Percentiles rank a stretch among this genome's conserved stretches.
These are phyloP conservation scores for Candida sanyiensis DNA, from an alignment of 805 yeast genomes.

Conservation along the genomic window DNA sequence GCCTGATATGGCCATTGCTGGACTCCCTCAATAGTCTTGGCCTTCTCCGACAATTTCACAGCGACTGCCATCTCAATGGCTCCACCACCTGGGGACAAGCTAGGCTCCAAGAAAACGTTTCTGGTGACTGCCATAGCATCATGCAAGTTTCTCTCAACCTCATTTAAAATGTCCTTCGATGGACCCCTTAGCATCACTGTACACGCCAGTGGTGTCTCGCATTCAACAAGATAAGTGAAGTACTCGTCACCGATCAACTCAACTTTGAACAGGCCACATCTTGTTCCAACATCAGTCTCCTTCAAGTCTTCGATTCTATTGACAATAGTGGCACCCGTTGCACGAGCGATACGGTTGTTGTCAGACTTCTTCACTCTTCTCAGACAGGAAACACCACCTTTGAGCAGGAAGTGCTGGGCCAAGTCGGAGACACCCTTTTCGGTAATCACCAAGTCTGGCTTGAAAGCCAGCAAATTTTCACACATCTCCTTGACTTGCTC, in stretches of 20 bases:
- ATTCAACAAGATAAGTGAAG: conserved; percentile 76
- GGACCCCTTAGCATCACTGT: conserved; percentile 92
- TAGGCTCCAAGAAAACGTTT: conserved; percentile 91
- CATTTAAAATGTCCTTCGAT: conserved; percentile 92
- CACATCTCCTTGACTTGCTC: conserved; percentile 89
- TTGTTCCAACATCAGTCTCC: conserved; percentile 83
- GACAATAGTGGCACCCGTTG: conserved; percentile 96
- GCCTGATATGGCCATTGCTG: conserved; percentile 99
- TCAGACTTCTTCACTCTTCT: conserved; percentile 95
- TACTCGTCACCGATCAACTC: conserved; percentile 97
- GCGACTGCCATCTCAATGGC: conserved; percentile 99
- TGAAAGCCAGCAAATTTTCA: conserved; percentile 74
- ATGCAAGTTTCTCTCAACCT: conserved; percentile 92
- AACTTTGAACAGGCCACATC: conserved; percentile 87
- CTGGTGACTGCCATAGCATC: conserved; percentile 98
- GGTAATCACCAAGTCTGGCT: conserved; percentile 92
- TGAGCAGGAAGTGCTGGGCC: conserved; percentile 92
- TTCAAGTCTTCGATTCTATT: conserved; percentile 92
- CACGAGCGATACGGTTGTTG: conserved; percentile 93
- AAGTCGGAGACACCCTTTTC: conserved; percentile 98
- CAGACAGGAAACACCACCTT: conserved; percentile 87
- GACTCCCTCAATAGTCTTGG: conserved; percentile 88
- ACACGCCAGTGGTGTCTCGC: conserved; percentile 87
- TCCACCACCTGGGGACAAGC: conserved; percentile 97
- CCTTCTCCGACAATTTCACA: conserved; percentile 81